Evolutionary conservation across 352 stramenopile species (phyloP).

Genomic region (Pythium coloratum): DNA sequence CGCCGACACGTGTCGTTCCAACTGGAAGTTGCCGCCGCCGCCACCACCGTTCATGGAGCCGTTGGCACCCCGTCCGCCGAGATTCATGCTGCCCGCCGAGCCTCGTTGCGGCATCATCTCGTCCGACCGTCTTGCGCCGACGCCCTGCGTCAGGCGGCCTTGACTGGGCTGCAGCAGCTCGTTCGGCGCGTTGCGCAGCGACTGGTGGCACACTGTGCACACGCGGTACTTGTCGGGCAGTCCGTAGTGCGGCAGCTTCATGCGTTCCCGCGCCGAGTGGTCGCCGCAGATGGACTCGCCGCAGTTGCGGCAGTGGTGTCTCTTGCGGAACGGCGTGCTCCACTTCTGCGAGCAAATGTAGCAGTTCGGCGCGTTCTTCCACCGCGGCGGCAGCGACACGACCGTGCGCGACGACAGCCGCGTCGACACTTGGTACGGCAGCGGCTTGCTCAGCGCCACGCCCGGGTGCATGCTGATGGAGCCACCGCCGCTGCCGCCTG

Average conservation of each 20-base stretch:
- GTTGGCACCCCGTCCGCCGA: slow-evolving; percentile 26
- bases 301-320: slow-evolving; percentile 88
- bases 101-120: slow-evolving; percentile 27
- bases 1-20: slow-evolving; percentile 78
- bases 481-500: slow-evolving; percentile 1
- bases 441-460: slow-evolving; percentile 24
- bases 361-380: slow-evolving; percentile 82
- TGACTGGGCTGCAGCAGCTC: slow-evolving; percentile 39
- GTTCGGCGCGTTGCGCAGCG: slow-evolving; percentile 57
- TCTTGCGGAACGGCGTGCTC: slow-evolving; percentile 69
- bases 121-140: slow-evolving; percentile 50
- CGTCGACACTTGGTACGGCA: slow-evolving; percentile 41
- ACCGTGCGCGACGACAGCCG: slow-evolving; percentile 36
- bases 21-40: slow-evolving; percentile 25
- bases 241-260: slow-evolving; percentile 81
- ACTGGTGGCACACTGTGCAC: slow-evolving; percentile 79
- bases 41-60: slow-evolving; percentile 3
- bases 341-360: slow-evolving; percentile 87
- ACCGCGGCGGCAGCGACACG: slow-evolving; percentile 76
- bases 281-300: slow-evolving; percentile 84
- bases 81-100: slow-evolving; percentile 23
- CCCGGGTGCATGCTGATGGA: slow-evolving; percentile 2
- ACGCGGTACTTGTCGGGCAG: slow-evolving; percentile 79
- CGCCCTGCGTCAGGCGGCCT: slow-evolving; percentile 2
- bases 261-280: slow-evolving; percentile 80